Evolutionary conservation across 2,329 filamentous ascomycete species (phyloP).

Genomic region (Emergomyces pasteurianus): DNA sequence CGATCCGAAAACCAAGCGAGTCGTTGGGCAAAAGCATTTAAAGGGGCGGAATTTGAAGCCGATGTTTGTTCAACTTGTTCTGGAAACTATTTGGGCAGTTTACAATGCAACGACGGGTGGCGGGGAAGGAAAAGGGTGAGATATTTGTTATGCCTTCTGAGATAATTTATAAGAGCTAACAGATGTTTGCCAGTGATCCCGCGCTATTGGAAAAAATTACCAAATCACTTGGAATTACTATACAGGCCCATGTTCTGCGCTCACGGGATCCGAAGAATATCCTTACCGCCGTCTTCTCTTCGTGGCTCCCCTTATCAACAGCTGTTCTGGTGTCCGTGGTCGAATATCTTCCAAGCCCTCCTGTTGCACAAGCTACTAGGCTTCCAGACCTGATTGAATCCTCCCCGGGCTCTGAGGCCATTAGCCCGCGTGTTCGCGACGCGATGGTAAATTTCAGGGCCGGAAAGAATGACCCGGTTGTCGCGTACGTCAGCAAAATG

Average conservation of each 20-base stretch:
- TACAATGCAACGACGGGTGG: constrained; percentile 83
- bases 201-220: constrained; percentile 83
- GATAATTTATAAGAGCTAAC: background rate
- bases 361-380: constrained; percentile 63
- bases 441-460: constrained; percentile 74
- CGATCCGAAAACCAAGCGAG: constrained; percentile 92
- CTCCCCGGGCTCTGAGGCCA: constrained; percentile 62
- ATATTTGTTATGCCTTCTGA: constrained; percentile 10
- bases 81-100: constrained; percentile 92
- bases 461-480: constrained; percentile 59
- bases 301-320: constrained; percentile 87
- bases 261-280: constrained; percentile 75
- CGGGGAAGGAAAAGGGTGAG: constrained; percentile 66
- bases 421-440: constrained; percentile 58
- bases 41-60: constrained; percentile 87
- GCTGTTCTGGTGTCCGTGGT: constrained; percentile 87
- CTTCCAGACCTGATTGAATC: constrained; percentile 66
- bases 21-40: constrained; percentile 79
- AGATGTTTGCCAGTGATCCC: constrained; percentile 45
- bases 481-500: constrained; percentile 98
- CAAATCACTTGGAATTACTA: constrained; percentile 72
- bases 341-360: constrained; percentile 80
- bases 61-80: constrained; percentile 91
- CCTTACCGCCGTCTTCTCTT: constrained; percentile 72
- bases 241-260: constrained; percentile 72